Percentiles rank a stretch among this genome's conserved stretches.
Conservation (phyloP, 805 yeast genomes). For the Candida nonsorbophila region DNA sequence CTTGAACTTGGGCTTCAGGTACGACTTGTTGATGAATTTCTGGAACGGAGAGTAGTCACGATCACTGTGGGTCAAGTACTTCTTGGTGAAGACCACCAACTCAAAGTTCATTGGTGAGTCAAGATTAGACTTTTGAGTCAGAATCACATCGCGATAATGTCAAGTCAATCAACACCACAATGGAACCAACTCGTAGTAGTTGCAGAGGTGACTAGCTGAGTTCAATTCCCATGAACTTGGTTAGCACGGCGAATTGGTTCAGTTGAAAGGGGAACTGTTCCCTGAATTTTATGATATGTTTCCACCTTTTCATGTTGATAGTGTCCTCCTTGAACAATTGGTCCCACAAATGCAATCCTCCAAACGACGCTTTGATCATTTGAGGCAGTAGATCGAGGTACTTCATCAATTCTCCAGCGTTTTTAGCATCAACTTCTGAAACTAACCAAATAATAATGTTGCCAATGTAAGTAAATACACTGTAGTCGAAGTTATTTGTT, state of each 20-base stretch:
- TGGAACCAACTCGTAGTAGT: no score
- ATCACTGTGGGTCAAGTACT: conserved; percentile 9
- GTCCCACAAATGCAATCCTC: conserved; percentile 39
- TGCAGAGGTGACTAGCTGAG: no score
- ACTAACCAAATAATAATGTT: conserved; percentile 30
- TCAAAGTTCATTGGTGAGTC: conserved; percentile 20
- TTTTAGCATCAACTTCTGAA: conserved; percentile 1
- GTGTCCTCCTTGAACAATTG: conserved; percentile 24
- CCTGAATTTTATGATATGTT: conserved; percentile 33
- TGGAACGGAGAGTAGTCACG: conserved; percentile 3
- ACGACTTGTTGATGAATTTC: conserved; percentile 44
- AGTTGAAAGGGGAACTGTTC: conserved; percentile 31
- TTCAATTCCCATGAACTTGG: conserved; percentile 32
- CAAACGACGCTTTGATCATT: conserved; percentile 13
- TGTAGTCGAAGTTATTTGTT: conserved; percentile 32
- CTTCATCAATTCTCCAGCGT: no score
- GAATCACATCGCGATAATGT: no score
- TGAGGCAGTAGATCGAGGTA: no score
- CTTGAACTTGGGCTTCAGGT: conserved; percentile 41
- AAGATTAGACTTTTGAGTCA: no score
- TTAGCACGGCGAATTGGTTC: conserved; percentile 33
- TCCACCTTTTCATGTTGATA: conserved; percentile 38
- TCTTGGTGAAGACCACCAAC: conserved; percentile 14
- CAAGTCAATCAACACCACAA: no score
- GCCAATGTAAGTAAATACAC: conserved; percentile 32